Evolutionary conservation across 805 yeast genomes (phyloP), one percentile per base, ranked within the genome.

Genomic region (Priceomyces melissophilus): DNA sequence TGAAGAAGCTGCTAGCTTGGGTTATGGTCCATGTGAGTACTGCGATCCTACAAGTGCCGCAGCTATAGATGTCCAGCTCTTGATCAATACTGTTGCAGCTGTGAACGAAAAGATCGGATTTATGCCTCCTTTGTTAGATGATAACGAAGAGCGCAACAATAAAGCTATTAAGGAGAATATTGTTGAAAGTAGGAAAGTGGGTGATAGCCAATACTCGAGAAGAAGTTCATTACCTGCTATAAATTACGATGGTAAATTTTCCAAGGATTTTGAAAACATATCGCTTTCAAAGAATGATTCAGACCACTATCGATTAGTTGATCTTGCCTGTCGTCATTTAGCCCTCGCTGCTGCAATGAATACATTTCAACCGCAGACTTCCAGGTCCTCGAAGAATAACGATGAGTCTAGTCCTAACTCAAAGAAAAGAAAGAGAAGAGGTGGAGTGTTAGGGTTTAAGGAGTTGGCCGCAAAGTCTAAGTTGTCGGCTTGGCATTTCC

Each of bases 401-500:
- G 61, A 55, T 10, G 57, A 50, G 1, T 43, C 44, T 29, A 40
- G 49, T 28, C 41, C 49, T 7, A 12, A 41, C 2, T 43, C 48
- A 11, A 55, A 57, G 30, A 65, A 71, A 60, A 73, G 73, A 58
- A 73, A 77, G 57, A 77, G 85, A 69, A 71, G 87, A 60, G 91
- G 91, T 13, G 89, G 88, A 32, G 87, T 83, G 9, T 63, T 84
- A 35, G 91, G 90, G 0, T 88, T 88, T 67, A 85, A 87, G 60
- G 96, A 88, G 58, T 72, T 88, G 55, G 96, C 96, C 7, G 81
- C 87, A 14, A 84, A 87, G 56, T 82, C 89, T 8, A 84, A 84
- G 49, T 73, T 88, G 44, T 78, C 87, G 9, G 93, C 96, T 17
- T 88, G 96, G 96, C 96, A 88, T 62, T 88, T 88, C 63, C 96